Percentiles rank a stretch among this genome's conserved stretches.
Evolutionary conservation across 306 rosid genomes (phyloP).

Genomic region (Cucumis cinereus): DNA sequence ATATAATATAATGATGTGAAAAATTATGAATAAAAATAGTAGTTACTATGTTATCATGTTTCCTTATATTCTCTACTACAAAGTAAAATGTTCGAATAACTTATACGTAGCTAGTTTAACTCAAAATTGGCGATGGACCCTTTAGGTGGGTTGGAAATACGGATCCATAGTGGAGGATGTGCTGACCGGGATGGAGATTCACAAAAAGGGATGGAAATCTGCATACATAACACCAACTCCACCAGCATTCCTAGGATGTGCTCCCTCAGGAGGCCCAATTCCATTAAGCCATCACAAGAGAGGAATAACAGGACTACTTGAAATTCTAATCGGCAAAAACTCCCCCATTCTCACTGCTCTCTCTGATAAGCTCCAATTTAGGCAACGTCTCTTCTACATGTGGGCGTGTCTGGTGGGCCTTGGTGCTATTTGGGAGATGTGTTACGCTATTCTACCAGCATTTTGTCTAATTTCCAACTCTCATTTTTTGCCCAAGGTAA

Average conservation of each 20-base stretch:
- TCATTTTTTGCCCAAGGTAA: conserved; percentile 52
- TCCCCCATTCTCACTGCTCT: conserved; percentile 31
- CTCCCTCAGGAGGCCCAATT: conserved; percentile 33
- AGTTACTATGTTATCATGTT: no score
- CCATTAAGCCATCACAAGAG: conserved; percentile 50
- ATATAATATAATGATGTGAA: no score
- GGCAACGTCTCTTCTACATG: conserved; percentile 34
- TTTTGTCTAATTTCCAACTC: conserved; percentile 46
- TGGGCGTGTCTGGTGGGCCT: conserved; percentile 27
- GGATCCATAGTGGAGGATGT: conserved; percentile 24
- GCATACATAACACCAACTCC: conserved; percentile 19
- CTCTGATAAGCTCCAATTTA: conserved; percentile 26
- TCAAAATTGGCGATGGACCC: neutral
- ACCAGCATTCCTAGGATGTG: conserved; percentile 40
- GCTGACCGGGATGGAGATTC: conserved; percentile 21
- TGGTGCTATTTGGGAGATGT: conserved; percentile 21
- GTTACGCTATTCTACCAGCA: conserved; percentile 34
- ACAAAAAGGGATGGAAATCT: conserved; percentile 20
- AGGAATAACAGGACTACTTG: conserved; percentile 51
- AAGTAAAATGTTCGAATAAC: neutral
- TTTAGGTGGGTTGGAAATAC: conserved; percentile 27
- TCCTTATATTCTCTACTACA: neutral
- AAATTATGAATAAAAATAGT: no score
- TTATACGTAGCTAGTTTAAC: neutral
- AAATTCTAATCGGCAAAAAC: conserved; percentile 29